Evolutionary conservation across 768 basidiomycete genomes (phyloP), one percentile per base, ranked within the genome.

Genomic region (Tremella yokohamensis): DNA sequence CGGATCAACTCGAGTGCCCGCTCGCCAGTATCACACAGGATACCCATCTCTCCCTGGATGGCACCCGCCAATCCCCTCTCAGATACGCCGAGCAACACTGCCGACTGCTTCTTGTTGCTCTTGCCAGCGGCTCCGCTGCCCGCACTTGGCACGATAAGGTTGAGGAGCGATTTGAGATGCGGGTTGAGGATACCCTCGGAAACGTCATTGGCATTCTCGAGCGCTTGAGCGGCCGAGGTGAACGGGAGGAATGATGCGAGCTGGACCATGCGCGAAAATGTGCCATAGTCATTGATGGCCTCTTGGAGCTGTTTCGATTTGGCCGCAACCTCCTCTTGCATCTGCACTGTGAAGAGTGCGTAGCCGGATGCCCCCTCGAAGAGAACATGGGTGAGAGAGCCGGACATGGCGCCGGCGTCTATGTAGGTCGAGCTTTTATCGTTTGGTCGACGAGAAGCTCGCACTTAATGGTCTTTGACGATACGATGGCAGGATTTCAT

Each of bases 281-380:
- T 92, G 65, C 84, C 79, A 65, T 92, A 81, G 78, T 97, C 90
- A 64, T 82, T 82, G 71, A 97, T 87, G 42, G 89, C 89, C 56
- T 87, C 84, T 78, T 94, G 93, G 40, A 90, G 85, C 34, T 83
- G 82, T 71, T 82, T 81, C 34, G 87, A 84, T 72, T 86, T 85
- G 49, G 88, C 81, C 19, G 86, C 94, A 73, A 97, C 87, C 61
- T 91, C 85, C 78, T 97, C 94, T 52, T 84, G 81, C 49, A 90
- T 83, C 66, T 88, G 88, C 63, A 87, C 85, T 74, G 92, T 84
- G 76, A 96, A 94, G 56, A 96, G 81, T 52, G 90, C 90, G 82
- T 93, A 93, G 52, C 93, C 93, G 24, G 91, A 91, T 56, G 93
- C 85, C 3, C 88, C 86, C 79, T 97, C 93, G 80, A 93, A 93